These are phyloP conservation scores for Macadamia tetraphylla DNA, from an alignment of 164 flowering plant species.

Conservation along the genomic window DNA sequence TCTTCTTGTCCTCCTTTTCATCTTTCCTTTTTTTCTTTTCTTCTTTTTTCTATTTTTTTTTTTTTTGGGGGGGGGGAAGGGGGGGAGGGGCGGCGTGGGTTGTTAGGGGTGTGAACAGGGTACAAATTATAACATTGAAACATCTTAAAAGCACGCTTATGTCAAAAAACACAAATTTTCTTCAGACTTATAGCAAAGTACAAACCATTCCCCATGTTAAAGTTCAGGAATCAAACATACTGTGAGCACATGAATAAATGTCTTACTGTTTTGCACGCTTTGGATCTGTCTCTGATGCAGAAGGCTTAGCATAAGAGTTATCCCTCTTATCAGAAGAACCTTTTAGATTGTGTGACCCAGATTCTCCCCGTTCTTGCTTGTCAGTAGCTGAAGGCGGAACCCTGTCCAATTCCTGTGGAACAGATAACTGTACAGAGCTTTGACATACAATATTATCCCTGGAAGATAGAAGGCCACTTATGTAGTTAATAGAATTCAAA, in stretches of 20 bases:
- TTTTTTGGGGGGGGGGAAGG: no score
- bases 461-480: constrained; percentile 28
- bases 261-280: constrained; percentile 89
- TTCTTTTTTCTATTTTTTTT: no score
- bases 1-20: no score
- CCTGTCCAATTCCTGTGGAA: constrained; percentile 33
- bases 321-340: constrained; percentile 54
- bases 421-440: constrained; percentile 29
- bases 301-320: constrained; percentile 34
- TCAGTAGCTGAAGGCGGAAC: constrained; percentile 30
- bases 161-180: no score
- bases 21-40: no score
- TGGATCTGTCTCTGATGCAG: constrained; percentile 63
- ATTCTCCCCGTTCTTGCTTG: constrained; percentile 36
- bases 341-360: constrained; percentile 31
- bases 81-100: no score
- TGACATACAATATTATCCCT: constrained; percentile 29
- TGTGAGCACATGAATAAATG: neutral
- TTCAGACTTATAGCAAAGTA: no score
- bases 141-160: no score
- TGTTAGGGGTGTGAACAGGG: no score
- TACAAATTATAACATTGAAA: no score
- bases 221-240: no score
- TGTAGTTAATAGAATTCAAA: constrained; percentile 24
- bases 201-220: no score